Evolutionary conservation across 768 basidiomycete genomes (phyloP), one percentile per base, ranked within the genome.

Genomic region (Mycena galopus): DNA sequence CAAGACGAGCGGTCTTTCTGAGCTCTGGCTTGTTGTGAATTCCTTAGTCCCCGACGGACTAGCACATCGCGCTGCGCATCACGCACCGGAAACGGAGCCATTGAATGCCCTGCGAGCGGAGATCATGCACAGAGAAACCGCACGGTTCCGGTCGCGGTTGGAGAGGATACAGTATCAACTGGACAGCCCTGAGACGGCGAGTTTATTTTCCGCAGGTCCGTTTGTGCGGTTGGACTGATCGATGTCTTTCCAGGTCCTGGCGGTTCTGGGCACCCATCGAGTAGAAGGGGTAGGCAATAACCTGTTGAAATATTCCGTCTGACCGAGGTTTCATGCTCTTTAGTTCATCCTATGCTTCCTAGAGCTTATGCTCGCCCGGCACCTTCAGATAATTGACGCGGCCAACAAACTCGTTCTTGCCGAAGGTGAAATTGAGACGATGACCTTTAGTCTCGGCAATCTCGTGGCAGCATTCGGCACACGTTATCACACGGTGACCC

Each of bases 281-380:
- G 33, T 75, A 5, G 74, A 75, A 58, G 70, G 74, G 23, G 73
- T 75, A 23, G 69, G 17, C 5, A 17, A 27, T 50, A 10, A 2
- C 16, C 16, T 17, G 3, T 21, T 12, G 4, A 29, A 27, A 25
- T 42, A 23, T 51, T 17, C n/a, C 4, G 30, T 7, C 19, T 16
- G n/a, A 33, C 63, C 59, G 1, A 63, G 17, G 29, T 3, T 4
- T 3, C 8, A 8, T 47, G 44, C 11, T 30, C 8, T 17, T 42
- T 35, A 74, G 73, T 76, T 58, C 63, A 63, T 78, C 27, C 56
- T 79, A 19, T 74, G 72, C 53, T 71, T 79, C 39, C 69, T 76
- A 12, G 72, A 75, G 53, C 29, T 79, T 0, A 73, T 79, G 11
- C 74, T 79, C 10, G 60, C 72, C 1, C 77, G 73, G 3, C 78